A percentile compares a stretch with the other conserved stretches of the same genome.
These are phyloP conservation scores for Kazachstania taianensis DNA, from an alignment of 805 yeast genomes.

Conservation along the genomic window DNA sequence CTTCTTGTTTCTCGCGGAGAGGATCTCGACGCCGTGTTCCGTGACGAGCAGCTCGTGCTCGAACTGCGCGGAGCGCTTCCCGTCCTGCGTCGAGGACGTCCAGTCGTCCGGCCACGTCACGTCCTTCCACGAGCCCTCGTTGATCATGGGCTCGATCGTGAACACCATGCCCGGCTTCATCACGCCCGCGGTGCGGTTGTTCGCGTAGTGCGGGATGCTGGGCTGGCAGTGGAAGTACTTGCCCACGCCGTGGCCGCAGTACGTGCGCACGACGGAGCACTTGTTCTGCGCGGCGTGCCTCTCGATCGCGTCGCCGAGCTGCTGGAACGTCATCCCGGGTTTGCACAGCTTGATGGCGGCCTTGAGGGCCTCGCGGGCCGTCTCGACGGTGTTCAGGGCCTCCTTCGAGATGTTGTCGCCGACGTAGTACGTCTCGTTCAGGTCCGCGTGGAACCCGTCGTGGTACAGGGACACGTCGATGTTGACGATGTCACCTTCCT, in stretches of 20 bases:
- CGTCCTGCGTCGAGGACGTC: conserved; percentile 90
- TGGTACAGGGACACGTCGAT: conserved; percentile 79
- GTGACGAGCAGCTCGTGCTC: conserved; percentile 91
- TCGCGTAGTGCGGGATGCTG: conserved; percentile 86
- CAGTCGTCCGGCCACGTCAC: conserved; percentile 94
- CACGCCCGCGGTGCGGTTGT: conserved; percentile 85
- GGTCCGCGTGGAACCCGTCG: conserved; percentile 86
- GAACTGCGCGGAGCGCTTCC: conserved; percentile 84
- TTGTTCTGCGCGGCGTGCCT: conserved; percentile 67
- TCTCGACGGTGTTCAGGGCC: conserved; percentile 81
- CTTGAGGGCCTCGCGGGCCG: conserved; percentile 80
- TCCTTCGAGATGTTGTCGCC: conserved; percentile 67
- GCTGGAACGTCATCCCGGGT: conserved; percentile 85
- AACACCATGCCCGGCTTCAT: conserved; percentile 94
- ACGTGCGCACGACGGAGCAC: conserved; percentile 81
- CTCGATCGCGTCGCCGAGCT: conserved; percentile 81
- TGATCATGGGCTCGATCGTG: conserved; percentile 96
- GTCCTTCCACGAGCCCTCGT: conserved; percentile 73
- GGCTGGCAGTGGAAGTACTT: conserved; percentile 85
- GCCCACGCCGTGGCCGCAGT: conserved; percentile 91
- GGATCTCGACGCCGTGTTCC: conserved; percentile 84
- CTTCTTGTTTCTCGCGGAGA: conserved; percentile 67
- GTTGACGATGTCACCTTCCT: conserved; percentile 92
- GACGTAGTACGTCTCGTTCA: conserved; percentile 93
- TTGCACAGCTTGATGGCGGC: conserved; percentile 75